Base-by-base conservation (phyloP, 1,284 basidiomycete species). In the Cutaneotrichosporon sp. region DNA sequence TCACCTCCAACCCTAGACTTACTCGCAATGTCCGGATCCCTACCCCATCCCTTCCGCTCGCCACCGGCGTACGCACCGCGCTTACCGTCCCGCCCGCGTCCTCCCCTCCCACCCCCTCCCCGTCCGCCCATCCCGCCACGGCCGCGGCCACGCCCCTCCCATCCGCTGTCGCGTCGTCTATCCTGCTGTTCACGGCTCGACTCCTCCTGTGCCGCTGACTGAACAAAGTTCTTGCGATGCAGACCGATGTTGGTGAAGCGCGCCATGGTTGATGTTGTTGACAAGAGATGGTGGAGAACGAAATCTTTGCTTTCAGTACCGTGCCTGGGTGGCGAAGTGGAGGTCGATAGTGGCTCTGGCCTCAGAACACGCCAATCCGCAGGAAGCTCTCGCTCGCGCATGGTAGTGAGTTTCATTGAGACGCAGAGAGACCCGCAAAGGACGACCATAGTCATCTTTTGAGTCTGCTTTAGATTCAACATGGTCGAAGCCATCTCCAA, bases 191-290 rank as follows among this genome's bases (percentile, higher is more conserved):
- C 11, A 21, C 55, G 21, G 38, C 55, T 42, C 22, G 55, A 30
- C 30, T 49, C 4, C 49, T 80, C 80, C 65, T 80, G 75, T 0
- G 77, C 76, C 14, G 79, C 72, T 0, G 80, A 81, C 16, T 73
- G 70, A 30, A 80, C 73, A 58, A 78, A 78, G 31, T 70, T 73
- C 67, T 78, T 78, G 42, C 74, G 72, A 42, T 76, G 72, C 73
- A 81, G 74, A 14, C 80, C 79, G 47, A 82, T 80, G 22, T 76
- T 77, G 11, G 81, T 82, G 68, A 80, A 74, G 42, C 81, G 74
- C 14, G 79, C 75, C 81, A 82, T 82, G 8, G 36, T 70, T 58
- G 18, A 13, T 63, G 47, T 46, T 57, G 50, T 52, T 36, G 53
- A 40, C 21, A n/a, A 40, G 11, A 38, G 49, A 50, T 26, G 22